phyloP scores from a whole-genome alignment of 2,329 filamentous ascomycete genomes.

The Trichoderma polysporum region DNA sequence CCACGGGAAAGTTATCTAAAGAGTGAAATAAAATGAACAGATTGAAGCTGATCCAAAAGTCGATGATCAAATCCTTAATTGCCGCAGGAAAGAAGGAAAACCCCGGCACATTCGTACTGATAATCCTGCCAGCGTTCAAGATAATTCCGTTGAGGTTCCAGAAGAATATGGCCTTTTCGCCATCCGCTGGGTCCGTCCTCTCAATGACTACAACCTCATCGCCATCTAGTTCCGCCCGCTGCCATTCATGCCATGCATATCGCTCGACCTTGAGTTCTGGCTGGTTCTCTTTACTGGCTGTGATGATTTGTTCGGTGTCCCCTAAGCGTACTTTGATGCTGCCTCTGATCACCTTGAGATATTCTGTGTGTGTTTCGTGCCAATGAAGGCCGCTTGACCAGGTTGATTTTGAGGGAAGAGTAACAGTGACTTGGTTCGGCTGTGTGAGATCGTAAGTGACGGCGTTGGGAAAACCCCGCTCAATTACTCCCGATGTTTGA shows the following conservation, averaged over 20 bases:
- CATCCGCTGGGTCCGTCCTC: conserved; percentile 46
- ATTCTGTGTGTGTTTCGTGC: conserved; percentile 49
- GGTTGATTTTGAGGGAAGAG: conserved; percentile 41
- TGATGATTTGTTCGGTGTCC: conserved; percentile 22
- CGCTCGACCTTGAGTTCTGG: conserved; percentile 38
- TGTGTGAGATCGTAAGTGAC: conserved; percentile 38
- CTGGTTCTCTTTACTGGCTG: conserved; percentile 23
- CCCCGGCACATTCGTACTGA: background rate
- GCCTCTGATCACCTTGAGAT: conserved; percentile 43
- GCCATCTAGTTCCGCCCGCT: conserved; percentile 35
- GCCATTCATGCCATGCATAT: conserved; percentile 47
- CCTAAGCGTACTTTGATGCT: conserved; percentile 32
- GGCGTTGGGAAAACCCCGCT: conserved; percentile 24
- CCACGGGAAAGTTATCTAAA: conserved; percentile 35
- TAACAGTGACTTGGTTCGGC: conserved; percentile 41
- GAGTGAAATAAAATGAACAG: conserved; percentile 31
- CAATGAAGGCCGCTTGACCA: conserved; percentile 53
- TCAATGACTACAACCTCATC: conserved; percentile 45
- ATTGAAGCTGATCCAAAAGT: conserved; percentile 32
- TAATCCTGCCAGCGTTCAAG: conserved; percentile 27
- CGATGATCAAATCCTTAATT: conserved; percentile 25
- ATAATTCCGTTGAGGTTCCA: conserved; percentile 48
- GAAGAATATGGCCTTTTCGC: conserved; percentile 49
- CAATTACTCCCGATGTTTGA: conserved; percentile 18
- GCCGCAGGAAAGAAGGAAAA: conserved; percentile 18